These are phyloP conservation scores for Pythium plurisporium DNA, from an alignment of 352 stramenopile species.

Conservation along the genomic window DNA sequence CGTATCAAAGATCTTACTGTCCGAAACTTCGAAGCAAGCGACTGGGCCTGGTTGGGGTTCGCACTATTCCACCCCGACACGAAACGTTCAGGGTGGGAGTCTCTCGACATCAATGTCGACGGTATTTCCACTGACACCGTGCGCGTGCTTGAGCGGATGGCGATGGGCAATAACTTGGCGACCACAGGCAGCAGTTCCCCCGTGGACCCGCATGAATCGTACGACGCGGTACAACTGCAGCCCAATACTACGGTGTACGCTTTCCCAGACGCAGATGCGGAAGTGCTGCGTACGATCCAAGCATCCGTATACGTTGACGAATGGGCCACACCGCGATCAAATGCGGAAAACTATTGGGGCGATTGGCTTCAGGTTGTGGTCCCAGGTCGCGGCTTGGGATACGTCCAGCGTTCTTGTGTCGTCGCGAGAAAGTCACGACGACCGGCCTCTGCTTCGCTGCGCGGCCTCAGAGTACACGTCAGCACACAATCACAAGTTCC, in stretches of 20 bases:
- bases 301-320: background rate
- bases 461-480: background rate
- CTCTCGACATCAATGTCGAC: background rate
- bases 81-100: background rate
- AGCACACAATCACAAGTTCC: background rate
- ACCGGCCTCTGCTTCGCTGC: background rate
- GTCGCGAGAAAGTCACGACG: background rate
- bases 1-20: background rate
- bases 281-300: background rate
- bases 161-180: background rate
- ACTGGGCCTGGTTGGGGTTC: conserved; percentile 10
- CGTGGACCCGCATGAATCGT: background rate
- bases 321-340: too few relatives aligned
- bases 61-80: conserved; percentile 5
- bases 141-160: background rate
- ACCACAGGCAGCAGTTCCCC: background rate
- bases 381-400: background rate
- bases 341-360: too few relatives aligned
- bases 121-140: background rate
- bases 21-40: background rate
- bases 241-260: background rate
- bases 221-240: background rate
- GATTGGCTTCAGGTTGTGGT: background rate
- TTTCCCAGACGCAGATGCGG: background rate
- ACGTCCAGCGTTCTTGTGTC: background rate